Percentiles rank a stretch among this genome's conserved stretches.
These are phyloP conservation scores for Kandelia obovata DNA, from an alignment of 345 rosid species.

Conservation along the genomic window DNA sequence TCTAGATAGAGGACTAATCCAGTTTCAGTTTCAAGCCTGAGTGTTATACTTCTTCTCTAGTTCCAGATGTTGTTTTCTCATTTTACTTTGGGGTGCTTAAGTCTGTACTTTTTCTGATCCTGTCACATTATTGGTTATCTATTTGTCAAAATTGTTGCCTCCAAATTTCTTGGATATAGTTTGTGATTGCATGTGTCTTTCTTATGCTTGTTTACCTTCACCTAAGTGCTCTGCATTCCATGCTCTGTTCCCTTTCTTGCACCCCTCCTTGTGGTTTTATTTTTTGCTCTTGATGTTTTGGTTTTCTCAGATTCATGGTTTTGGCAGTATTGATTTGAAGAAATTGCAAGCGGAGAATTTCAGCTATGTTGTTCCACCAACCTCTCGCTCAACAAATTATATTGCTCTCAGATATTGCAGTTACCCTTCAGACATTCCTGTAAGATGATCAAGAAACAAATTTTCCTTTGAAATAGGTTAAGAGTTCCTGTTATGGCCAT, in stretches of 20 bases:
- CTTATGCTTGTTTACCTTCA: background rate
- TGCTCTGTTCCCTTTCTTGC: conserved; percentile 13
- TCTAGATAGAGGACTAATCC: background rate
- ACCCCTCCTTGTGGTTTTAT: conserved; percentile 17
- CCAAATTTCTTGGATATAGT: background rate
- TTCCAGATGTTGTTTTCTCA: no score
- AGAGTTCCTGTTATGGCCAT: background rate
- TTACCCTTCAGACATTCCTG: conserved; percentile 57
- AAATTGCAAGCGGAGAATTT: conserved; percentile 88
- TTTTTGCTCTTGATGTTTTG: conserved; percentile 35
- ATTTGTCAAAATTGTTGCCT: no score
- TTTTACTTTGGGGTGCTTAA: no score
- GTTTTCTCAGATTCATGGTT: conserved; percentile 73
- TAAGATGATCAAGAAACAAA: conserved; percentile 43
- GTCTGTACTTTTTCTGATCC: no score
- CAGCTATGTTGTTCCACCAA: conserved; percentile 72
- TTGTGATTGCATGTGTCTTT: background rate
- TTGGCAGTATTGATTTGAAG: conserved; percentile 97
- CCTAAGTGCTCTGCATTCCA: background rate
- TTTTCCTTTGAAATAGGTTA: conserved; percentile 6
- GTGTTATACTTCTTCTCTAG: no score
- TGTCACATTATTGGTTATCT: no score
- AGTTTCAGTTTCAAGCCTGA: no score
- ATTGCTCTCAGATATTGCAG: conserved; percentile 68
- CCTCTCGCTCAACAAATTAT: conserved; percentile 86